Percentiles rank a stretch among this genome's conserved stretches.
Conservation (phyloP, 2,329 filamentous ascomycete genomes). For the Stenocarpella maydis region DNA sequence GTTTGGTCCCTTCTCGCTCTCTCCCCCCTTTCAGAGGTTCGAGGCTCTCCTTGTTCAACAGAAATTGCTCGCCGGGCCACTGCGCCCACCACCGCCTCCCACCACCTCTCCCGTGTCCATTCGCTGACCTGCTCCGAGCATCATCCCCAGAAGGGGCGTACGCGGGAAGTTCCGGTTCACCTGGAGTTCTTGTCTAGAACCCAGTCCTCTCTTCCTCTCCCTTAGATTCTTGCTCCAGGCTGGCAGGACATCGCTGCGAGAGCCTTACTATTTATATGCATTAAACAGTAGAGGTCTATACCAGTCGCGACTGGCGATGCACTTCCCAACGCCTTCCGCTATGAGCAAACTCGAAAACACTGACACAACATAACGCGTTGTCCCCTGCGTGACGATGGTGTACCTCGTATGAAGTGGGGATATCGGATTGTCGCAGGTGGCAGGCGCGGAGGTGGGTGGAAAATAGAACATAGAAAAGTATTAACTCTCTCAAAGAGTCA, state of each 20-base stretch:
- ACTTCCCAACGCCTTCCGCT: slow-evolving; percentile 63
- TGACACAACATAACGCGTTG: slow-evolving; percentile 33
- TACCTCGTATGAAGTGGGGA: slow-evolving; percentile 38
- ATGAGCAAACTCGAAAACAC: slow-evolving; percentile 47
- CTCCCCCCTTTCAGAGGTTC: background rate
- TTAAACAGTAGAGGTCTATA: slow-evolving; percentile 49
- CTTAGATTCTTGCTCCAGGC: slow-evolving; percentile 30
- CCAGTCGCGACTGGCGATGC: slow-evolving; percentile 35
- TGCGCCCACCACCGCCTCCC: background rate
- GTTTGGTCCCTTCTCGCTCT: background rate
- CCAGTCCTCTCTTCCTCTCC: background rate
- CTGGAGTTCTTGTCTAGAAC: slow-evolving; percentile 2
- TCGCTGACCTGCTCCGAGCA: background rate
- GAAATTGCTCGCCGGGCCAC: background rate
- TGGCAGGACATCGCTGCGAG: slow-evolving; percentile 35
- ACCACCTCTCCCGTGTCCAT: slow-evolving; percentile 1
- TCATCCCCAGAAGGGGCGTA: slow-evolving; percentile 16
- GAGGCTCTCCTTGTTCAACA: background rate
- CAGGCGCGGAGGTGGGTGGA: slow-evolving; percentile 26
- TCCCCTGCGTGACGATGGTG: slow-evolving; percentile 30
- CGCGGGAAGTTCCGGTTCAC: background rate
- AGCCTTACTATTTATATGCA: slow-evolving; percentile 36
- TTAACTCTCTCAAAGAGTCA: slow-evolving; percentile 69
- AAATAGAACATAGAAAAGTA: slow-evolving; percentile 42
- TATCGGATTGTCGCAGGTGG: slow-evolving; percentile 26